Conservation (phyloP, 441 rosid species). For the Brassica hybrid region DNA sequence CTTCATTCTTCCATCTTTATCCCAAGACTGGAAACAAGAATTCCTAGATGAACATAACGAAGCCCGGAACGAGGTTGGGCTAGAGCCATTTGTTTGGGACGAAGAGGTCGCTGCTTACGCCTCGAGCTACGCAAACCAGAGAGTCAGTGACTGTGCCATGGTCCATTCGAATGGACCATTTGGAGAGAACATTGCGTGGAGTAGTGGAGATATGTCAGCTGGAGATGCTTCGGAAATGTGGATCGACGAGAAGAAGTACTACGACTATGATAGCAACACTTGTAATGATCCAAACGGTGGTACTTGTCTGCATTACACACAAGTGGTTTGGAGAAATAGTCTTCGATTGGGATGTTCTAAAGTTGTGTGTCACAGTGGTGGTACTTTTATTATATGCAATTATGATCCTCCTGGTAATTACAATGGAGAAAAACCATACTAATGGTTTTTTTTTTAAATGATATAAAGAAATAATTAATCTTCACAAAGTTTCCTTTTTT, state of each 20-base stretch:
- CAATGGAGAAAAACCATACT: constrained; percentile 27
- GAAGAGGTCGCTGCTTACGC: constrained; percentile 44
- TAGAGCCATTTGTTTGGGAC: constrained; percentile 49
- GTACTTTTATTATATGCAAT: constrained; percentile 42
- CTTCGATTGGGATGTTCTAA: constrained; percentile 40
- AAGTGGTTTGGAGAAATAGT: constrained; percentile 36
- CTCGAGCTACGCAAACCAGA: constrained; percentile 40
- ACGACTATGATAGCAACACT: constrained; percentile 44
- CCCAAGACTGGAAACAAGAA: constrained; percentile 45
- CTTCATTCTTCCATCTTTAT: constrained; percentile 11
- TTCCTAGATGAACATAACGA: constrained; percentile 43
- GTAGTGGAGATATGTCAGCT: constrained; percentile 44
- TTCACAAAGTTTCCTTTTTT: background rate
- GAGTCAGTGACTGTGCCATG: constrained; percentile 31
- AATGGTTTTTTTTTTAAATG: background rate
- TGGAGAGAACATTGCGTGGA: constrained; percentile 56
- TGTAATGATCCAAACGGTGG: constrained; percentile 34
- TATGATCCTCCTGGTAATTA: constrained; percentile 35
- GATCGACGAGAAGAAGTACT: constrained; percentile 46
- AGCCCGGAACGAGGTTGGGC: constrained; percentile 39
- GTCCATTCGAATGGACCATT: constrained; percentile 50
- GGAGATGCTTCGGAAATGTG: constrained; percentile 46
- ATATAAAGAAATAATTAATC: background rate
- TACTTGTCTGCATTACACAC: constrained; percentile 46
- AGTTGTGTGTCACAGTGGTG: constrained; percentile 39